These are phyloP conservation scores for Peniophora sp. DNA, from an alignment of 1,284 basidiomycete species.

Conservation along the genomic window DNA sequence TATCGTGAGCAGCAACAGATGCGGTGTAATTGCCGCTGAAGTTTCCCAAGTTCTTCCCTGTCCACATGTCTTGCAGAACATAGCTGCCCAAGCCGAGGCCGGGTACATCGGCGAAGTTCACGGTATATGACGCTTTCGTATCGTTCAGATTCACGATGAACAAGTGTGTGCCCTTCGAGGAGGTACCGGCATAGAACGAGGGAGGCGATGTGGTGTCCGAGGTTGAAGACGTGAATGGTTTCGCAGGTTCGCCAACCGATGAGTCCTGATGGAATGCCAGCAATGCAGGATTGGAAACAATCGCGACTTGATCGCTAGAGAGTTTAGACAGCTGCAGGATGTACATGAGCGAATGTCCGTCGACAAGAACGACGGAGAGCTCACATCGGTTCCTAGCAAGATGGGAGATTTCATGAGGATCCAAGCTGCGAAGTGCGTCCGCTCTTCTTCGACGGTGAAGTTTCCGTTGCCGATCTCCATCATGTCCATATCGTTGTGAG, in stretches of 20 bases:
- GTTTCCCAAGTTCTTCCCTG: slow-evolving; percentile 34
- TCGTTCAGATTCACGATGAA: slow-evolving; percentile 44
- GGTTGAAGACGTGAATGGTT: slow-evolving; percentile 35
- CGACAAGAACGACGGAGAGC: slow-evolving; percentile 8
- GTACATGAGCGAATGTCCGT: slow-evolving; percentile 22
- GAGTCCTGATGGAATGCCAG: slow-evolving; percentile 48
- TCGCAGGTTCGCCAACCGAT: slow-evolving; percentile 35
- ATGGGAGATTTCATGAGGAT: slow-evolving; percentile 50
- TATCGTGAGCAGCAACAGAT: slow-evolving; percentile 41
- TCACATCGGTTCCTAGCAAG: slow-evolving; percentile 44
- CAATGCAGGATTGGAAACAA: slow-evolving; percentile 41
- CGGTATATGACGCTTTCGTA: slow-evolving; percentile 31
- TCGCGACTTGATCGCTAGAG: slow-evolving; percentile 30
- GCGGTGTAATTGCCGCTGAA: slow-evolving; percentile 30
- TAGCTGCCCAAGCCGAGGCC: slow-evolving; percentile 31
- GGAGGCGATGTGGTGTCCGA: slow-evolving; percentile 35
- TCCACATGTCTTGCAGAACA: slow-evolving; percentile 50
- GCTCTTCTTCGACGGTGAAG: slow-evolving; percentile 40
- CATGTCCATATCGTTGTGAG: slow-evolving; percentile 57
- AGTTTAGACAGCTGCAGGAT: slow-evolving; percentile 31
- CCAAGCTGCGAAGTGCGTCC: slow-evolving; percentile 53
- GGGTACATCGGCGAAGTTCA: slow-evolving; percentile 38
- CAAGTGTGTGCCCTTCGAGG: slow-evolving; percentile 41
- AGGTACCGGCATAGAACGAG: slow-evolving; percentile 41
- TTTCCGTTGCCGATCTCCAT: slow-evolving; percentile 52